Percentiles rank a stretch among this genome's conserved stretches.
Evolutionary conservation across 2,329 filamentous ascomycete genomes (phyloP).

Genomic region (Xylaria sp.): DNA sequence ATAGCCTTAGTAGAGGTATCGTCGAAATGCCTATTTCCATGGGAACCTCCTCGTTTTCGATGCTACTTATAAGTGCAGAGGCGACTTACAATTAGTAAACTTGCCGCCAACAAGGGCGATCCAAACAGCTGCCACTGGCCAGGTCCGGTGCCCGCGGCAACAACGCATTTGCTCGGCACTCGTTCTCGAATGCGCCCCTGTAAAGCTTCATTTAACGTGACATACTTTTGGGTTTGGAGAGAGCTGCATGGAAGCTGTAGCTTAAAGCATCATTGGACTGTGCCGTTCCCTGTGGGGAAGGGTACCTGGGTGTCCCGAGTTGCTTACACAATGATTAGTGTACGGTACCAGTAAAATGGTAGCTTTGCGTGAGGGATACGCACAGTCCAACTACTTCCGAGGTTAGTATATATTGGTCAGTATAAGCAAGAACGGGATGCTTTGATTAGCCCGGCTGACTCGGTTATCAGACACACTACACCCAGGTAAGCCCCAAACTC

Average conservation of each 20-base stretch:
- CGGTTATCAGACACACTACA: background rate
- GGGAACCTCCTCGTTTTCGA: too few relatives aligned
- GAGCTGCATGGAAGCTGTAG: too few relatives aligned
- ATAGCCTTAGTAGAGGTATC: too few relatives aligned
- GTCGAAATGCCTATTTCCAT: too few relatives aligned
- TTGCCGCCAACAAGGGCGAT: too few relatives aligned
- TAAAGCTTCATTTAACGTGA: background rate
- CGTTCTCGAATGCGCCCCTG: background rate
- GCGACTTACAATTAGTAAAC: too few relatives aligned
- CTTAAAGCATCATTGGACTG: background rate
- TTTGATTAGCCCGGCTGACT: constrained; percentile 4
- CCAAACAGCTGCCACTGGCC: too few relatives aligned
- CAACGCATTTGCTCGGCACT: background rate
- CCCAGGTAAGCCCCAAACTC: background rate
- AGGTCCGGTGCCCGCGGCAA: too few relatives aligned
- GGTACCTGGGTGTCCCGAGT: background rate
- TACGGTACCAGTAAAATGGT: background rate
- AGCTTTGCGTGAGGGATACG: background rate
- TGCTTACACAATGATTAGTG: constrained; percentile 21
- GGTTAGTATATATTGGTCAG: constrained; percentile 1
- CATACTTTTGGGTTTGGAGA: background rate
- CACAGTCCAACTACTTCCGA: background rate
- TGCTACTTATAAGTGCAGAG: too few relatives aligned
- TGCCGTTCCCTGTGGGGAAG: background rate
- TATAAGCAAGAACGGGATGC: background rate